Evolutionary conservation across 768 basidiomycete genomes (phyloP).

Genomic region (Boletus eberwhitei): DNA sequence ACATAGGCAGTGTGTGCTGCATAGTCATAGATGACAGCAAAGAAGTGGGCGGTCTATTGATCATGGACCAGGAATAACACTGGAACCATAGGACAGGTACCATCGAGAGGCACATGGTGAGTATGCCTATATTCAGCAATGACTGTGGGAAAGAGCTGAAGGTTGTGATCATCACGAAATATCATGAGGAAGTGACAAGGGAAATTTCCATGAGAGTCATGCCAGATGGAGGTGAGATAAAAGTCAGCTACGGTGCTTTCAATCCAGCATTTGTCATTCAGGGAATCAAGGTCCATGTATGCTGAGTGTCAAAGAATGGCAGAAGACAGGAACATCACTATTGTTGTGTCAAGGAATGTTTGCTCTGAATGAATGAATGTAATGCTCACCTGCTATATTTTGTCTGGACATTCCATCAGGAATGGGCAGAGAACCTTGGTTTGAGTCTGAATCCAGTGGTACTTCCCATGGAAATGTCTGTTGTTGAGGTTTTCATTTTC

Average conservation of each 20-base stretch:
- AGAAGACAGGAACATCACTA: background rate
- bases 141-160: background rate
- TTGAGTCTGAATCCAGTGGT: too few relatives aligned
- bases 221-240: conserved; percentile 2
- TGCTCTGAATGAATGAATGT: too few relatives aligned
- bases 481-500: too few relatives aligned
- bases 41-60: background rate
- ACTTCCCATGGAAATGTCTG: too few relatives aligned
- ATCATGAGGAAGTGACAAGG: background rate
- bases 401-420: too few relatives aligned
- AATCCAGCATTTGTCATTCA: background rate
- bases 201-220: background rate
- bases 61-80: background rate
- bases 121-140: background rate
- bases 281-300: background rate
- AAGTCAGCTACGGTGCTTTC: conserved; percentile 2
- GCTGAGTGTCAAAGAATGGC: conserved; percentile 1
- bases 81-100: background rate
- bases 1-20: background rate
- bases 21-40: background rate
- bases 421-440: too few relatives aligned
- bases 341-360: too few relatives aligned
- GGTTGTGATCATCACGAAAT: background rate
- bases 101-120: background rate
- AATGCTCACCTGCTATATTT: too few relatives aligned